Conservation (phyloP, 768 basidiomycete species). For the Trametes villosa region DNA sequence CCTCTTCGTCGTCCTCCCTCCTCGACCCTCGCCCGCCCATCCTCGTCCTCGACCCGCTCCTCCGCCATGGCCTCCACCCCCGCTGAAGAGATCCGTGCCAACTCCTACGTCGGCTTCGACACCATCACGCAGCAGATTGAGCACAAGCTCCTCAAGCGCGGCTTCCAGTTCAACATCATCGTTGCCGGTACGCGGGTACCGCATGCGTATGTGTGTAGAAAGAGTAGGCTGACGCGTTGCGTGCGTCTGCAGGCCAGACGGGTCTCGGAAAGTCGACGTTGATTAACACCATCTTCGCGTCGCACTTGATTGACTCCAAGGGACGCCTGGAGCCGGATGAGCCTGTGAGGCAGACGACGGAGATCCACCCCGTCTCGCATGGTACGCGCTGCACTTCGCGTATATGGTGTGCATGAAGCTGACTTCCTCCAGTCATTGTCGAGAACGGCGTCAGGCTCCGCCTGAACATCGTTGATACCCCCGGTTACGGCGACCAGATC, state of each 20-base stretch:
- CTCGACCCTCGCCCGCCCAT: slow-evolving; percentile 4
- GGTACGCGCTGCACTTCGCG: slow-evolving; percentile 48
- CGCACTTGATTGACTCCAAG: slow-evolving; percentile 97
- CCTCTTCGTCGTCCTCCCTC: slow-evolving; percentile 17
- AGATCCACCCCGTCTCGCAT: slow-evolving; percentile 94
- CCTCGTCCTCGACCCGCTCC: slow-evolving; percentile 1
- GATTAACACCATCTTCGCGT: slow-evolving; percentile 99
- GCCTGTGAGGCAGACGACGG: slow-evolving; percentile 92
- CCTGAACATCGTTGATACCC: slow-evolving; percentile 98
- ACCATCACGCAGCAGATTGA: slow-evolving; percentile 97
- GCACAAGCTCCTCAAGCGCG: slow-evolving; percentile 98
- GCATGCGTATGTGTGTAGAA: not conserved
- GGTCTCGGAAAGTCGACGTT: slow-evolving; percentile 98
- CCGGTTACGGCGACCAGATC: slow-evolving; percentile 97
- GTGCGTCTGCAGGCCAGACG: slow-evolving; percentile 74
- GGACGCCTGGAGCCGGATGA: slow-evolving; percentile 88
- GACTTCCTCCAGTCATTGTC: slow-evolving; percentile 71
- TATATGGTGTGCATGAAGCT: not conserved
- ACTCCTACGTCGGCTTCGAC: slow-evolving; percentile 97
- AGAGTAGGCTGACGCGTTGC: slow-evolving; percentile 2
- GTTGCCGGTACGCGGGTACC: slow-evolving; percentile 74
- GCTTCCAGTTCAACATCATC: slow-evolving; percentile 99
- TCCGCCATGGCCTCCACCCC: slow-evolving; percentile 42
- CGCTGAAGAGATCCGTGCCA: slow-evolving; percentile 82
- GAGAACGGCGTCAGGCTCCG: slow-evolving; percentile 95